These are phyloP conservation scores for Penicillium sp. DNA, from an alignment of 2,329 filamentous ascomycete genomes.

Conservation along the genomic window DNA sequence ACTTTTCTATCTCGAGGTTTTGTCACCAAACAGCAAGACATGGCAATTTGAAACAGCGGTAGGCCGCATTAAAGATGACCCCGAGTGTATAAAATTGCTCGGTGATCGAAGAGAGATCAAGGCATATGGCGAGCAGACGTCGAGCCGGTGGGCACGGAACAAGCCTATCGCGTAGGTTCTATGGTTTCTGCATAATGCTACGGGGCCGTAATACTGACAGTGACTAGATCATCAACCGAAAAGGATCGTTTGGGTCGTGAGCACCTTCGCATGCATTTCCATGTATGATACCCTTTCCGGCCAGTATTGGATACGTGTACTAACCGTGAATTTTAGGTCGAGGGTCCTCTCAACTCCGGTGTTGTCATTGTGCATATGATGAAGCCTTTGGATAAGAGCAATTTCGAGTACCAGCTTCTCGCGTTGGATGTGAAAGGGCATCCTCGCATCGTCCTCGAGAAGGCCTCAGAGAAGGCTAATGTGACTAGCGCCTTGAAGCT, in stretches of 20 bases:
- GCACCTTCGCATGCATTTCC: constrained; percentile 82
- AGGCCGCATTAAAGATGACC: constrained; percentile 71
- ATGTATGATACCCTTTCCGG: constrained; percentile 53
- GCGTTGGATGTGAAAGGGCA: constrained; percentile 74
- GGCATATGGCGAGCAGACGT: constrained; percentile 77
- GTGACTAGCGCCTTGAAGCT: constrained; percentile 50
- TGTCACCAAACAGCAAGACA: constrained; percentile 80
- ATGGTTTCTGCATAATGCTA: neutral
- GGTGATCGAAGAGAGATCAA: constrained; percentile 73
- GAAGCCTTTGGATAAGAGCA: constrained; percentile 61
- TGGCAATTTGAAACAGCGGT: constrained; percentile 86
- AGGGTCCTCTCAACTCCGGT: constrained; percentile 73
- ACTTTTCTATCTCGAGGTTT: constrained; percentile 77
- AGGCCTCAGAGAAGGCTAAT: constrained; percentile 41
- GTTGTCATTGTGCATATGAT: constrained; percentile 76
- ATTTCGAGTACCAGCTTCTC: constrained; percentile 77
- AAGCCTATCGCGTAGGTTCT: constrained; percentile 53
- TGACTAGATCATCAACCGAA: constrained; percentile 60
- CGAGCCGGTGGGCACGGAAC: constrained; percentile 74
- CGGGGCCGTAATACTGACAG: neutral
- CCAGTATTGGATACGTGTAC: neutral
- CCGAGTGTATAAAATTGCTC: constrained; percentile 69
- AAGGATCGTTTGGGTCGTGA: constrained; percentile 74
- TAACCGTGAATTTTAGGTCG: constrained; percentile 55
- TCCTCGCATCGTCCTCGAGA: constrained; percentile 48